Percentiles rank a stretch among this genome's conserved stretches.
These are phyloP conservation scores for Linderina pennispora DNA, from an alignment of 192 early-diverging fungal species.

Conservation along the genomic window DNA sequence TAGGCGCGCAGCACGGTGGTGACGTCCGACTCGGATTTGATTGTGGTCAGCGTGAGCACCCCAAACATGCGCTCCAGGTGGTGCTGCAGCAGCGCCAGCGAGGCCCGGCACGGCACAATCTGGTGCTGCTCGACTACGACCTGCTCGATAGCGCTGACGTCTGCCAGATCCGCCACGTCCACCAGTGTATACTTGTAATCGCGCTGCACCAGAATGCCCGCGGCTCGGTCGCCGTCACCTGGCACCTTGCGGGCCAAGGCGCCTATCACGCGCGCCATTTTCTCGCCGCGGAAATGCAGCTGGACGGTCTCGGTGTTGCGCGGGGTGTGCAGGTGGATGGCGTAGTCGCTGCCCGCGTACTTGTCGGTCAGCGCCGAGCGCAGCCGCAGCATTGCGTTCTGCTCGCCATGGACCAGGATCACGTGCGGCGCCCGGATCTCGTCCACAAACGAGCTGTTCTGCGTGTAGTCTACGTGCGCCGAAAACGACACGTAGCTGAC, in stretches of 20 bases:
- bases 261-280: conserved; percentile 85
- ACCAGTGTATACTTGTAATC: conserved; percentile 91
- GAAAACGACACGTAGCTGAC: conserved; percentile 97
- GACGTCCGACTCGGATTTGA: conserved; percentile 11
- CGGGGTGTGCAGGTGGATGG: conserved; percentile 81
- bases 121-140: conserved; percentile 75
- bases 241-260: conserved; percentile 71
- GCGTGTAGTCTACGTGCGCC: conserved; percentile 94
- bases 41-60: conserved; percentile 30
- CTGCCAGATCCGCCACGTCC: conserved; percentile 69
- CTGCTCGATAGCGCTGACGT: conserved; percentile 73
- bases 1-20: conserved; percentile 52
- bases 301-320: conserved; percentile 84
- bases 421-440: conserved; percentile 88
- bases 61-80: conserved; percentile 97
- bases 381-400: conserved; percentile 88
- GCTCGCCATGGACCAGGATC: conserved; percentile 93
- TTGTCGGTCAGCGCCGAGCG: conserved; percentile 78
- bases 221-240: conserved; percentile 55
- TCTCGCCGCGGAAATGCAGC: conserved; percentile 92
- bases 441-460: conserved; percentile 96
- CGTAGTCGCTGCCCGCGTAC: conserved; percentile 72
- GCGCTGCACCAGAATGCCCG: conserved; percentile 80
- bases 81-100: conserved; percentile 74
- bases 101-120: conserved; percentile 66